These are phyloP conservation scores for Debaryomycetaceae sp. DNA, from an alignment of 1,139 yeast genomes.

Conservation along the genomic window DNA sequence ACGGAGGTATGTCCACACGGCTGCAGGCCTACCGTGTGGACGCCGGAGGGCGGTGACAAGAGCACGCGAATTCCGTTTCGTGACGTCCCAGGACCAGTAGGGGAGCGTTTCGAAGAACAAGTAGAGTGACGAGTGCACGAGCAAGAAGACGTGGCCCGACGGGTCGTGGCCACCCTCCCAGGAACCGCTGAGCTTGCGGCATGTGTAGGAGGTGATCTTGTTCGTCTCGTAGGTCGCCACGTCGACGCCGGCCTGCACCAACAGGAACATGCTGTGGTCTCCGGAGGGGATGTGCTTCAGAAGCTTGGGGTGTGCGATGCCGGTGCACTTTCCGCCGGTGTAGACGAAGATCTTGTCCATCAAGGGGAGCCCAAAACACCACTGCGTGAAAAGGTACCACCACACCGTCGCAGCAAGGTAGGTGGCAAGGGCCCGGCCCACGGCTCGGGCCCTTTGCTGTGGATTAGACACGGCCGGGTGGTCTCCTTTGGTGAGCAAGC, in stretches of 20 bases:
- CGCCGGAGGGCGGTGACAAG: background rate
- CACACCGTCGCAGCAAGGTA: constrained; percentile 59
- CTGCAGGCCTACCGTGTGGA: background rate
- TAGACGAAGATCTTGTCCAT: constrained; percentile 80
- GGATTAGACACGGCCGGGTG: constrained; percentile 9
- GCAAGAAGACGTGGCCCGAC: constrained; percentile 84
- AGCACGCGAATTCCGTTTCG: background rate
- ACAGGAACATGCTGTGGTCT: background rate
- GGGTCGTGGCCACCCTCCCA: constrained; percentile 98
- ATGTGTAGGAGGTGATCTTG: constrained; percentile 43
- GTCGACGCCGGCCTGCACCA: constrained; percentile 1
- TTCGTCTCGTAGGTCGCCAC: constrained; percentile 15
- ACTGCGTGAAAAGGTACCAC: constrained; percentile 85
- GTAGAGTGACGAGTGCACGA: constrained; percentile 69
- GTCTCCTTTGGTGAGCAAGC: constrained; percentile 7
- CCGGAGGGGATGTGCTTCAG: constrained; percentile 1
- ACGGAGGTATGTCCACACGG: constrained; percentile 9
- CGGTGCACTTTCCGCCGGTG: constrained; percentile 82
- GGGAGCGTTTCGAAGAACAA: constrained; percentile 63
- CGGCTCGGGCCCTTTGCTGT: constrained; percentile 4
- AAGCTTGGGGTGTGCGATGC: constrained; percentile 13
- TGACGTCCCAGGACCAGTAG: constrained; percentile 28
- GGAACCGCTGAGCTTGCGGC: constrained; percentile 60
- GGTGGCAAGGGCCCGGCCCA: constrained; percentile 26
- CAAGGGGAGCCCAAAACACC: constrained; percentile 83